Percentiles rank a stretch among this genome's conserved stretches.
Conservation (phyloP, 2,329 filamentous ascomycete genomes). For the Hortaea werneckii region DNA sequence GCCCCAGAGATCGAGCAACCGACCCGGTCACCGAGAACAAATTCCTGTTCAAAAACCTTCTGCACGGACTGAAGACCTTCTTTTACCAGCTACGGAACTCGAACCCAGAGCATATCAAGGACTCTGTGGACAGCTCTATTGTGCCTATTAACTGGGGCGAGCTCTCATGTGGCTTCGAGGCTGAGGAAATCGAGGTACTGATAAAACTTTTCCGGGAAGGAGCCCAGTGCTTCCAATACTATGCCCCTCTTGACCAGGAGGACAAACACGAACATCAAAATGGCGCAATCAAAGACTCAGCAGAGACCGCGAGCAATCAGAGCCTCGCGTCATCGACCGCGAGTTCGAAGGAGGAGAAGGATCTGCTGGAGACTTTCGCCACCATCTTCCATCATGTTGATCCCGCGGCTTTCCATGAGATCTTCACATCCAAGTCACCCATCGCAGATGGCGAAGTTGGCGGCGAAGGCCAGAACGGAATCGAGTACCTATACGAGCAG, state of each 20-base stretch:
- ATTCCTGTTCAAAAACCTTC: constrained; percentile 90
- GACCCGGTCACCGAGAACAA: constrained; percentile 96
- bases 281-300: constrained; percentile 5
- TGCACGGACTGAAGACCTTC: constrained; percentile 91
- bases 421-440: constrained; percentile 48
- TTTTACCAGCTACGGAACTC: constrained; percentile 91
- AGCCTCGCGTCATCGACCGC: constrained; percentile 66
- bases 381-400: constrained; percentile 98
- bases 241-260: constrained; percentile 73
- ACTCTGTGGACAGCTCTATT: constrained; percentile 61
- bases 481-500: constrained; percentile 91
- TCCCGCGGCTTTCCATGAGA: constrained; percentile 94
- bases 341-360: constrained; percentile 92
- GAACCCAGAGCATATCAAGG: constrained; percentile 53
- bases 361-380: constrained; percentile 91
- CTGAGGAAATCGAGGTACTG: constrained; percentile 92
- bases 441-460: constrained; percentile 2
- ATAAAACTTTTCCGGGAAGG: constrained; percentile 97
- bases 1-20: constrained; percentile 74
- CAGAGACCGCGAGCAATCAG: constrained; percentile 83
- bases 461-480: constrained; percentile 45
- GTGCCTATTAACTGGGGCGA: constrained; percentile 89
- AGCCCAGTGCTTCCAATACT: constrained; percentile 92
- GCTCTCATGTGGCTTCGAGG: constrained; percentile 90
- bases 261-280: constrained; percentile 49